phyloP scores from a whole-genome alignment of 2,329 filamentous ascomycete species.

The Geoglossum cookeanum region DNA sequence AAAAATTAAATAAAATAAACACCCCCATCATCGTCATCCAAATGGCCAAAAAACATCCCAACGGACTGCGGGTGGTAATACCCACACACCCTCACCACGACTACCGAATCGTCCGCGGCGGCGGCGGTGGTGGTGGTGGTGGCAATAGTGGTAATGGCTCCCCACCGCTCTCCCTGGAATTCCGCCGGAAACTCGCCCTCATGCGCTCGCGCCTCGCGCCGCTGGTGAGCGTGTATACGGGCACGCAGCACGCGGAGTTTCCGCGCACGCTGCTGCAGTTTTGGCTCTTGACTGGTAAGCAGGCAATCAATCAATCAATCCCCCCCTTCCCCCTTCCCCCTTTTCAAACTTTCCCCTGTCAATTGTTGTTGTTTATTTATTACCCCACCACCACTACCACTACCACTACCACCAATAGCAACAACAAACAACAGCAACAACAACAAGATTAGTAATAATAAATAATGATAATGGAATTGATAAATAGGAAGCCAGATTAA shows the following conservation, averaged over 20 bases:
- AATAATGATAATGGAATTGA: not conserved
- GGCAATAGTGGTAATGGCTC: not conserved
- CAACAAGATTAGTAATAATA: not conserved
- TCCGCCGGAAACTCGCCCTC: slow-evolving; percentile 42
- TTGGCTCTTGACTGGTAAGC: slow-evolving; percentile 46
- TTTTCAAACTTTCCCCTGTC: not conserved
- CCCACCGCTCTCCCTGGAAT: slow-evolving; percentile 14
- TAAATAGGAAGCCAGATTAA: not conserved
- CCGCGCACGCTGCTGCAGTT: slow-evolving; percentile 48
- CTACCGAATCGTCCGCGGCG: no score
- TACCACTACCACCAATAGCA: no score
- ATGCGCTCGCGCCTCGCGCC: slow-evolving; percentile 48
- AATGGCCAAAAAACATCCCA: no score
- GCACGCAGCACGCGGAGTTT: slow-evolving; percentile 44
- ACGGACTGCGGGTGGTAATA: no score
- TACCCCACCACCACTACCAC: not conserved
- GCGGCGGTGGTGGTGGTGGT: no score
- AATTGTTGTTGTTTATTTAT: not conserved
- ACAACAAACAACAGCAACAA: no score
- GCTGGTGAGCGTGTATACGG: slow-evolving; percentile 43
- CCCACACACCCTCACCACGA: no score
- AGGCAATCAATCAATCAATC: no score
- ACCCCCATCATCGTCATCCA: no score
- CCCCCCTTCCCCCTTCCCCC: not conserved
- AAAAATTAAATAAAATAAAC: no score